Conservation (phyloP, 306 rosid species). For the Dalbergia cultrata region DNA sequence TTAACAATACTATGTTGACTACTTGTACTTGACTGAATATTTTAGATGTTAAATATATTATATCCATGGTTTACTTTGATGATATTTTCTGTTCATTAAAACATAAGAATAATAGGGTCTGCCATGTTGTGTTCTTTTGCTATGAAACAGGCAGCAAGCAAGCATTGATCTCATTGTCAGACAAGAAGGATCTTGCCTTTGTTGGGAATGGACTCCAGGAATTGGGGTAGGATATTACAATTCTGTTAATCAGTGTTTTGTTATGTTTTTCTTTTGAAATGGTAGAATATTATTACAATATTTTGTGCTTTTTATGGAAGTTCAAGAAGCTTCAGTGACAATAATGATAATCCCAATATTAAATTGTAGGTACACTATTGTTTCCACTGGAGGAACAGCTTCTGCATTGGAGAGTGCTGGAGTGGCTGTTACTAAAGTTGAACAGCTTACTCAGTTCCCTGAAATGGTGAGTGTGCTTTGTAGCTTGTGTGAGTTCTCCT, state of each 20-base stretch:
- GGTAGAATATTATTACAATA: background rate
- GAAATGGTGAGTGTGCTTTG: constrained; percentile 75
- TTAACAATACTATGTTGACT: constrained; percentile 2
- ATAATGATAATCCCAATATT: constrained; percentile 23
- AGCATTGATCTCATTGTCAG: constrained; percentile 89
- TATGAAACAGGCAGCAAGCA: constrained; percentile 72
- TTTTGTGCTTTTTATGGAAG: background rate
- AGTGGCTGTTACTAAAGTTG: constrained; percentile 86
- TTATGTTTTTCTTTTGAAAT: background rate
- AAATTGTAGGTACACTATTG: constrained; percentile 73
- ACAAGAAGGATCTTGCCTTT: constrained; percentile 82
- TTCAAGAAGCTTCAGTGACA: constrained; percentile 31
- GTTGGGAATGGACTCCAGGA: constrained; percentile 84
- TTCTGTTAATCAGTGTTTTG: background rate
- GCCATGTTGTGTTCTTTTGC: constrained; percentile 21
- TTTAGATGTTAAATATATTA: background rate
- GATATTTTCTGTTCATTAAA: constrained; percentile 4
- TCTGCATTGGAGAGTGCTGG: constrained; percentile 83
- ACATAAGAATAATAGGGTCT: background rate
- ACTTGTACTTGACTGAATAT: background rate
- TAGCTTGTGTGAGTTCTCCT: constrained; percentile 8
- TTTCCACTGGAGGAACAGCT: constrained; percentile 98
- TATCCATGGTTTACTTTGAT: background rate
- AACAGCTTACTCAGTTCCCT: constrained; percentile 85
- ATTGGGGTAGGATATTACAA: constrained; percentile 69